Evolutionary conservation across 2,329 filamentous ascomycete species (phyloP), one percentile per base, ranked within the genome.

Genomic region (Penicillium sp.): DNA sequence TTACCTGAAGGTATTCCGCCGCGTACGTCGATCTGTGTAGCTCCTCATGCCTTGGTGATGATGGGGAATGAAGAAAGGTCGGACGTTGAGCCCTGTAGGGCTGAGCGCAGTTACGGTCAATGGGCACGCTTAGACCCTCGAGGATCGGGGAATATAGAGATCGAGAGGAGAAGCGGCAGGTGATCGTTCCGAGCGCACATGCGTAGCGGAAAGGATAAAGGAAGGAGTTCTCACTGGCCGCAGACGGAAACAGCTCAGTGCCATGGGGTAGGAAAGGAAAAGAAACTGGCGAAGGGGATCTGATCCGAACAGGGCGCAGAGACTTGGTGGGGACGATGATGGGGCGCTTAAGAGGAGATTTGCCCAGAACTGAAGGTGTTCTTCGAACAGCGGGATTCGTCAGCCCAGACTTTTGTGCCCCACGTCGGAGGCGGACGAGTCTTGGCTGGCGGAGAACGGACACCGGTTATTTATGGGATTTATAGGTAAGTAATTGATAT

Each of bases 41-140:
- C 50, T 61, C 57, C 54, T 53, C 61, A 64, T 65, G 51, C 60
- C 60, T 63, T 59, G 59, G 39, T 18, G 39, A 28, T 43, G 39
- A 23, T 35, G 45, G 11, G 11, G 39, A 42, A 48, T 39, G 42
- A 42, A 49, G 42, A 47, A 24, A 37, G 35, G 46, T 41, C 31
- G 29, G 26, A 34, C 39, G 47, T 47, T 44, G 51, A 45, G 46
- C 51, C 54, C 39, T 38, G 46, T 57, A 57, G 43, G 51, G 49
- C 51, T 52, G 54, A 52, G 37, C 38, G 42, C 22, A 16, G 22
- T 34, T 32, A n/a, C 22, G 20, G 39, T 40, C 14, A 13, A 20
- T 24, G 27, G 24, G n/a, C 8, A 23, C 14, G 27, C 9, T 8
- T n/a, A 4, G 34, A 24, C 18, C 28, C 20, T 23, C 11, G 22